Evolutionary conservation across 148 eudicot genomes (phyloP).

Genomic region (Drosera capensis): DNA sequence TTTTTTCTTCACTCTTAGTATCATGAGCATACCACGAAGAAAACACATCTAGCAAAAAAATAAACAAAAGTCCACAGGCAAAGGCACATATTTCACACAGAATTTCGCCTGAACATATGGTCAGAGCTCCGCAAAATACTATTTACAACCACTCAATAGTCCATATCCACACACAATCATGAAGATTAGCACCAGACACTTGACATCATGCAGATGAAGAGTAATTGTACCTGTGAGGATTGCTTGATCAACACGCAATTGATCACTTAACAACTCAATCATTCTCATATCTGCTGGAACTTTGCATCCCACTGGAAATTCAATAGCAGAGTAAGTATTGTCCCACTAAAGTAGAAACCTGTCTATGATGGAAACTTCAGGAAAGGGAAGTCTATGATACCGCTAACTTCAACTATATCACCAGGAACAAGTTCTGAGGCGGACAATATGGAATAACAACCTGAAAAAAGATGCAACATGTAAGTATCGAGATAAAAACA

Average conservation of each 20-base stretch:
- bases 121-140: too few relatives aligned
- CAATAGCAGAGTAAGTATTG: background rate
- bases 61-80: too few relatives aligned
- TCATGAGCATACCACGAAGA: background rate
- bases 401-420: conserved; percentile 92
- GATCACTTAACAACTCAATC: conserved; percentile 83
- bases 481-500: background rate
- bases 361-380: background rate
- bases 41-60: background rate
- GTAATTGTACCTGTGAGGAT: conserved; percentile 71
- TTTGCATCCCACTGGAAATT: conserved; percentile 75
- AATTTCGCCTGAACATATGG: too few relatives aligned
- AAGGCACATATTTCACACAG: too few relatives aligned
- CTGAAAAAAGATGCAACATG: conserved; percentile 32
- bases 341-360: background rate
- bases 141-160: too few relatives aligned
- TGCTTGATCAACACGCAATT: conserved; percentile 96
- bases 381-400: conserved; percentile 20
- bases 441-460: conserved; percentile 87
- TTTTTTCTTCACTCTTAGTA: too few relatives aligned
- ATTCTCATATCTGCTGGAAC: conserved; percentile 97
- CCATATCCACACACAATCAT: background rate
- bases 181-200: background rate
- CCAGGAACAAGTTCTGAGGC: conserved; percentile 95
- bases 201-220: background rate